Percentiles rank a stretch among this genome's conserved stretches.
Conservation (phyloP, 768 basidiomycete genomes). For the Ephemerocybe angulata region DNA sequence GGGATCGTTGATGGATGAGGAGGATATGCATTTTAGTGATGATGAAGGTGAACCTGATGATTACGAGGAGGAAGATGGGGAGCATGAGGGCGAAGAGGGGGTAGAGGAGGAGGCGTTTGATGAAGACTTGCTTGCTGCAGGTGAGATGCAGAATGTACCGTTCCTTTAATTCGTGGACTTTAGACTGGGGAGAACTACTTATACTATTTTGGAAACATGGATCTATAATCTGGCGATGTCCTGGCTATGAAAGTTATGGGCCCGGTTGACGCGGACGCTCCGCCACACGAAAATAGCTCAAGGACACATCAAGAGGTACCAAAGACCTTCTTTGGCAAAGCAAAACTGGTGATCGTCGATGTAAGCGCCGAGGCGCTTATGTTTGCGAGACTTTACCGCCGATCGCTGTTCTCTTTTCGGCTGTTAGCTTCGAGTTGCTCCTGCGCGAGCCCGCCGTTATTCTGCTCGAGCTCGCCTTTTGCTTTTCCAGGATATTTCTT, state of each 20-base stretch:
- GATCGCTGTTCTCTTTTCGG: too few species aligned
- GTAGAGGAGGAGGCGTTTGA: conserved; percentile 59
- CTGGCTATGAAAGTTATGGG: background rate
- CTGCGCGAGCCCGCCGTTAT: too few species aligned
- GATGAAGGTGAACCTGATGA: conserved; percentile 46
- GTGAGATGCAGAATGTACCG: conserved; percentile 79
- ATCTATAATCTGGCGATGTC: background rate
- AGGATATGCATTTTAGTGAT: conserved; percentile 50
- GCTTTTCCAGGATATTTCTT: too few species aligned
- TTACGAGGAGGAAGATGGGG: conserved; percentile 29
- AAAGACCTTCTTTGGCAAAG: too few species aligned
- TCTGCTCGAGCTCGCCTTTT: too few species aligned
- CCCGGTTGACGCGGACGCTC: too few species aligned
- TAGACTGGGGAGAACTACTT: background rate
- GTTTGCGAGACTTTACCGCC: too few species aligned
- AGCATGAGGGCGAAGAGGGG: conserved; percentile 29
- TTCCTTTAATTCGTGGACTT: conserved; percentile 40
- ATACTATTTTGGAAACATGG: background rate
- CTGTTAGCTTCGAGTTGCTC: too few species aligned
- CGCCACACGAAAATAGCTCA: too few species aligned
- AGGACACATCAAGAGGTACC: too few species aligned
- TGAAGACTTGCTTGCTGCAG: conserved; percentile 74
- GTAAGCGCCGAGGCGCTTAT: too few species aligned
- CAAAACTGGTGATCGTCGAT: too few species aligned
- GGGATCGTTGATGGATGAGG: conserved; percentile 58